Evolutionary conservation across 306 rosid genomes (phyloP), one percentile per base, ranked within the genome.

Genomic region (Vicia villosa): DNA sequence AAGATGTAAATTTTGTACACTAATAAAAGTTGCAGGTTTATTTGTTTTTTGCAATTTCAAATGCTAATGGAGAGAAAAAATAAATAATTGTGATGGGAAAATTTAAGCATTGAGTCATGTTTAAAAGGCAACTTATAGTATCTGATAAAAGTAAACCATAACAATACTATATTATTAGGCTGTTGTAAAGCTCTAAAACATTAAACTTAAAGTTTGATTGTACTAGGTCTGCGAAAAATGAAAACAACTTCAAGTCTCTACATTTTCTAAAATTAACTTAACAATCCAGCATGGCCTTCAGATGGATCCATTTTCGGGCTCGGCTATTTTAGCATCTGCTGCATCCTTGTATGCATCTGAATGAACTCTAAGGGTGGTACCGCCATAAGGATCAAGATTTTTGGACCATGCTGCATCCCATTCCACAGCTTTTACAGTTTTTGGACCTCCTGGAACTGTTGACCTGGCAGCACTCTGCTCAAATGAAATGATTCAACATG

Each of bases 401-500:
- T 85, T 89, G 0, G 96, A 86, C 97, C 99, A 94, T 8, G 87
- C 66, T 16, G 89, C 92, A 67, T 91, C 99, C 99, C 97, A 91
- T 76, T 91, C 97, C 78, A 94, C 88, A 64, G 97, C 99, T 83
- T 91, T 94, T 54, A 91, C 96, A 10, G 97, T 91, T 47, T 97
- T 94, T 85, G 96, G 87, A 40, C 99, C 99, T 41, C 97, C 97
- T 8, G 96, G 97, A 69, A 95, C 99, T 19, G 99, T 91, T 69
- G 80, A 77, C 75, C 96, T 86, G 4, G 99, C 99, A 77, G 99
- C 85, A 79, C 77, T 91, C 99, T 90, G 90, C 83, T 55, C 36
- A 73, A 75, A 63, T 63, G 68, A 63, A 63, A 79, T 32, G 36
- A 69, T 78, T 47, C 36, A 78, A 65, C 82, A 74, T 50, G 99